Base-by-base conservation (phyloP, 371 early-diverging fungal species). In the Mucor mucedo region DNA sequence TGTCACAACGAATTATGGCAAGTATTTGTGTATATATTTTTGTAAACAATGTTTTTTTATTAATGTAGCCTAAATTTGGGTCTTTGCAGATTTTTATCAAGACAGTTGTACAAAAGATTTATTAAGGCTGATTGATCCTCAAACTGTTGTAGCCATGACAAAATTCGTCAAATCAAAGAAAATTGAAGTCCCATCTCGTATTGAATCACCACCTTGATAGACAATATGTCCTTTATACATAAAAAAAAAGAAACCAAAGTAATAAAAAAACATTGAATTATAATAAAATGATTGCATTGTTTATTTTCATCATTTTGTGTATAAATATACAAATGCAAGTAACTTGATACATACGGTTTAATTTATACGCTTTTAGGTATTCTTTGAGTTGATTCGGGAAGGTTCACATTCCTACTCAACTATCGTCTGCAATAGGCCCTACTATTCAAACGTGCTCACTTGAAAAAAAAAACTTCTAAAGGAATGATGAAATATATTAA, bases 81-180 rank as follows among this genome's bases (percentile, higher is more conserved):
- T 41, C 38, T 10, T 30, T 35, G 38, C 52, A 77, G 77, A 77
- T 59, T 66, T 77, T 28, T 47, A 77, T 53, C 48, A 38, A 1
- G 71, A 69, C 11, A 75, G 75, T 45, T 78, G 77, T 30, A 72
- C 75, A 6, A 54, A 63, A 5, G 52, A 52, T 27, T 48, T 77
- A 52, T 39, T 77, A 11, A 63, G 58, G 21, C 47, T 70, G n/a
- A 63, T 70, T 39, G 70, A 71, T 42, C 52, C 58, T 27, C 47
- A 63, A 21, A 57, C 63, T 32, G 44, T 77, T 3, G 35, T 29
- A 16, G 32, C 39, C 21, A 65, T 65, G 65, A 35, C 45, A 9
- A 27, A 30, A 35, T 65, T 55, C 32, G 32, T 59, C 2, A 55
- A 40, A n/a, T 14, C 27, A 55, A 65, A 59, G 10, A 28, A 41